phyloP scores from a whole-genome alignment of 2,329 filamentous ascomycete species.

The Fusarium sulawesiense region DNA sequence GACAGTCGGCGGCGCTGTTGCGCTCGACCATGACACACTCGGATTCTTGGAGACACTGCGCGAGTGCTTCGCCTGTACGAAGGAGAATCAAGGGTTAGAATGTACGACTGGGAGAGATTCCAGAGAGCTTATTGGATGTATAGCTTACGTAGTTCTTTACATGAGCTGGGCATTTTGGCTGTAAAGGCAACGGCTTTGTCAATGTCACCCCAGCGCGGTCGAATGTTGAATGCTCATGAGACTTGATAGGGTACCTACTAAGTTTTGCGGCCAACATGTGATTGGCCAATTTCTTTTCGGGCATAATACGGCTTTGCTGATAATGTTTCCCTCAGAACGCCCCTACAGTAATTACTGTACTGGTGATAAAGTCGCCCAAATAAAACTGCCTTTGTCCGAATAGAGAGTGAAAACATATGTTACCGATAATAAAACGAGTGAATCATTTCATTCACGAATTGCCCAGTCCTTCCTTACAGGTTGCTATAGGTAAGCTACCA shows the following conservation, averaged over 20 bases:
- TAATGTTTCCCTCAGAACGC: conserved; percentile 5
- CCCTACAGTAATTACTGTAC: background rate
- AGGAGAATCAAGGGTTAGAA: background rate
- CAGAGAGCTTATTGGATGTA: conserved; percentile 1
- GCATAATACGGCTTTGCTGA: conserved; percentile 14
- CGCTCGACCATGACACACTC: conserved; percentile 96
- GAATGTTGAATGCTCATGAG: conserved; percentile 39
- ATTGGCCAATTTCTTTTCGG: conserved; percentile 36
- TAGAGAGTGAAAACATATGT: background rate
- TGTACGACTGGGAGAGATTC: background rate
- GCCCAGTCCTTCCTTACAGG: background rate
- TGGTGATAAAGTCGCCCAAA: background rate
- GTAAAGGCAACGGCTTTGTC: conserved; percentile 21
- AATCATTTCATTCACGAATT: background rate
- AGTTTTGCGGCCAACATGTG: conserved; percentile 44
- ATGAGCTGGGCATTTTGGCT: conserved; percentile 87
- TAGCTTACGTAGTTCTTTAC: conserved; percentile 90
- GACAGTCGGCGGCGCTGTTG: conserved; percentile 86
- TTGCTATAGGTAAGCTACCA: background rate
- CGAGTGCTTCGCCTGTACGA: conserved; percentile 82
- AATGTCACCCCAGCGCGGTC: conserved; percentile 34
- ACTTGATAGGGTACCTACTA: conserved; percentile 17
- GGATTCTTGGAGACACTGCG: conserved; percentile 93
- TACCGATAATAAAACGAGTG: background rate
- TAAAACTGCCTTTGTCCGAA: background rate